phyloP scores from a whole-genome alignment of 768 basidiomycete species.

The Rhizopogon vinicolor region DNA sequence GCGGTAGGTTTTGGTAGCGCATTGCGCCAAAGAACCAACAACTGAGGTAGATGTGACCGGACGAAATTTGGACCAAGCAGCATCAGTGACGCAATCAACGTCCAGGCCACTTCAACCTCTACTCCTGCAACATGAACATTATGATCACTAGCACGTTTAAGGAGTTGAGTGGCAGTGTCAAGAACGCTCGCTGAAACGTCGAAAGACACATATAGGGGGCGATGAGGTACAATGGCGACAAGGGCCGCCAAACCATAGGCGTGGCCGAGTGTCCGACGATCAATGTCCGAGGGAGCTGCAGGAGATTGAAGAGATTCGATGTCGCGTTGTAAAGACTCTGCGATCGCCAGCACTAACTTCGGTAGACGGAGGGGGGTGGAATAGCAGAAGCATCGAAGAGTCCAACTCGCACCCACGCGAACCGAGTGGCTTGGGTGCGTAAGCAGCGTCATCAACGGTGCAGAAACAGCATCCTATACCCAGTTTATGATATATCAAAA shows the following conservation, averaged over 20 bases:
- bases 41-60: constrained; percentile 86
- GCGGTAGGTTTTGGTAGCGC: constrained; percentile 92
- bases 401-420: constrained; percentile 84
- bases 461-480: constrained; percentile 73
- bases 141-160: constrained; percentile 90
- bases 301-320: constrained; percentile 69
- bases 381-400: constrained; percentile 86
- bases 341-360: constrained; percentile 68
- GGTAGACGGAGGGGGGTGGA: constrained; percentile 84
- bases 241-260: constrained; percentile 88
- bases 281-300: constrained; percentile 64
- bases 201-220: constrained; percentile 92
- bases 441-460: constrained; percentile 80
- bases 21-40: constrained; percentile 95
- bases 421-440: constrained; percentile 85
- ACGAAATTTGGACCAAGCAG: constrained; percentile 92
- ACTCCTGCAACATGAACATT: constrained; percentile 76
- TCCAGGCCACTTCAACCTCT: constrained; percentile 95
- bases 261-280: constrained; percentile 74
- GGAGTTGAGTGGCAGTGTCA: constrained; percentile 83
- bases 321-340: constrained; percentile 83
- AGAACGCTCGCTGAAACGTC: constrained; percentile 89
- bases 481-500: not conserved
- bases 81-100: constrained; percentile 85
- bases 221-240: constrained; percentile 78